phyloP scores from a whole-genome alignment of 345 rosid species.

The Pugionium dolabratum region DNA sequence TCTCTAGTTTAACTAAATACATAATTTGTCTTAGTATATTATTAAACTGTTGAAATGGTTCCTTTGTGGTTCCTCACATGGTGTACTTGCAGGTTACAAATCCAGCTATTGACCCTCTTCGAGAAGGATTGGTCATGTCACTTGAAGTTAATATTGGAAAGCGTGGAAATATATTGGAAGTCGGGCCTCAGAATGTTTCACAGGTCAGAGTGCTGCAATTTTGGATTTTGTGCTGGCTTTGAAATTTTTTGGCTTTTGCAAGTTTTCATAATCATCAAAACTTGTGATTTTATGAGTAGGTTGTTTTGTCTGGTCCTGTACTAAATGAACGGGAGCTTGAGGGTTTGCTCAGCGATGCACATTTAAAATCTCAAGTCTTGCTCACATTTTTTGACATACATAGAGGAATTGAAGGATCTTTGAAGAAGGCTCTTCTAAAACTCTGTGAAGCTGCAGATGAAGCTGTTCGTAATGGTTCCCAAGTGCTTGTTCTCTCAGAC shows the following conservation, averaged over 20 bases:
- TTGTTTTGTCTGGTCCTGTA: constrained; percentile 81
- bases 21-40: constrained; percentile 8
- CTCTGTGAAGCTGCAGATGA: constrained; percentile 99
- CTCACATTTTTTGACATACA: constrained; percentile 87
- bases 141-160: constrained; percentile 94
- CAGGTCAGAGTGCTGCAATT: constrained; percentile 57
- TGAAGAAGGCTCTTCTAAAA: constrained; percentile 64
- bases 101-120: constrained; percentile 97
- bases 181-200: constrained; percentile 91
- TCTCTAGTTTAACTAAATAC: constrained; percentile 2
- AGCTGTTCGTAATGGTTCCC: constrained; percentile 93
- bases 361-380: constrained; percentile 63
- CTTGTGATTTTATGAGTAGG: constrained; percentile 50
- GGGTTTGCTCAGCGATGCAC: constrained; percentile 71
- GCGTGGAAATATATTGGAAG: constrained; percentile 90
- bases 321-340: constrained; percentile 95
- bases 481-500: constrained; percentile 92
- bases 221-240: constrained; percentile 20
- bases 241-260: constrained; percentile 15
- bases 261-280: constrained; percentile 21
- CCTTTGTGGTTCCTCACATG: constrained; percentile 25
- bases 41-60: constrained; percentile 15
- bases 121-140: constrained; percentile 99
- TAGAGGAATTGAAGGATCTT: constrained; percentile 88
- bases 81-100: constrained; percentile 71